Conservation (phyloP, 176 grass and related monocot species). For the Areca catechu region DNA sequence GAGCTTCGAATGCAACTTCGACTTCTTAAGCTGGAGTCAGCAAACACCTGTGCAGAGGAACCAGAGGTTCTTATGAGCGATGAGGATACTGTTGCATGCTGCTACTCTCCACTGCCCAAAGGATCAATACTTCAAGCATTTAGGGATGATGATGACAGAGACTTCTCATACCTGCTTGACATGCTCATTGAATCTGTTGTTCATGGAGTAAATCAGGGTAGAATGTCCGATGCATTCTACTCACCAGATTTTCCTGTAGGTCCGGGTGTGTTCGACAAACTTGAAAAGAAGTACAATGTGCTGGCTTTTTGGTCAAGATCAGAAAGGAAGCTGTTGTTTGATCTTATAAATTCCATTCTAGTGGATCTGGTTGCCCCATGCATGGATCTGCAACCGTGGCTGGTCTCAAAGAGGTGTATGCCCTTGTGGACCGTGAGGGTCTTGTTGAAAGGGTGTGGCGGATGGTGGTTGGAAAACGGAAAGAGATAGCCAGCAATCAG, state of each 20-base stretch:
- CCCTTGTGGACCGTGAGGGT: slow-evolving; percentile 27
- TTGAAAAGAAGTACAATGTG: slow-evolving; percentile 59
- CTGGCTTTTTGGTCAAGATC: slow-evolving; percentile 50
- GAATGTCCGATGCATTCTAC: slow-evolving; percentile 33
- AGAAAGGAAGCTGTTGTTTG: slow-evolving; percentile 86
- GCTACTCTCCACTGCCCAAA: slow-evolving; percentile 31
- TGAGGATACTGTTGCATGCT: slow-evolving; percentile 27
- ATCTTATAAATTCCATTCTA: slow-evolving; percentile 52
- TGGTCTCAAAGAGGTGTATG: slow-evolving; percentile 15
- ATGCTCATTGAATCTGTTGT: slow-evolving; percentile 47
- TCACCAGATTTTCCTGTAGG: slow-evolving; percentile 27
- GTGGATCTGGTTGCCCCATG: slow-evolving; percentile 28
- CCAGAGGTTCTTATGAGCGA: slow-evolving; percentile 40
- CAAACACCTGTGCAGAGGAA: slow-evolving; percentile 26
- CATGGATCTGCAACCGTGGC: slow-evolving; percentile 20
- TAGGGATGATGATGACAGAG: slow-evolving; percentile 65
- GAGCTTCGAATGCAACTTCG: slow-evolving; percentile 89
- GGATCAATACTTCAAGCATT: slow-evolving; percentile 36
- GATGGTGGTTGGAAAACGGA: slow-evolving; percentile 35
- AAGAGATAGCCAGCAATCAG: slow-evolving; percentile 31
- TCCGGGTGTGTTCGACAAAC: slow-evolving; percentile 37
- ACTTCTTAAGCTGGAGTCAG: slow-evolving; percentile 74
- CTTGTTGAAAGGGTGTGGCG: slow-evolving; percentile 65
- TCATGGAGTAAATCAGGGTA: slow-evolving; percentile 31
- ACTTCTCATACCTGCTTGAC: slow-evolving; percentile 76